Evolutionary conservation across 768 basidiomycete genomes (phyloP).

Genomic region (Coprinopsis marcescibilis): DNA sequence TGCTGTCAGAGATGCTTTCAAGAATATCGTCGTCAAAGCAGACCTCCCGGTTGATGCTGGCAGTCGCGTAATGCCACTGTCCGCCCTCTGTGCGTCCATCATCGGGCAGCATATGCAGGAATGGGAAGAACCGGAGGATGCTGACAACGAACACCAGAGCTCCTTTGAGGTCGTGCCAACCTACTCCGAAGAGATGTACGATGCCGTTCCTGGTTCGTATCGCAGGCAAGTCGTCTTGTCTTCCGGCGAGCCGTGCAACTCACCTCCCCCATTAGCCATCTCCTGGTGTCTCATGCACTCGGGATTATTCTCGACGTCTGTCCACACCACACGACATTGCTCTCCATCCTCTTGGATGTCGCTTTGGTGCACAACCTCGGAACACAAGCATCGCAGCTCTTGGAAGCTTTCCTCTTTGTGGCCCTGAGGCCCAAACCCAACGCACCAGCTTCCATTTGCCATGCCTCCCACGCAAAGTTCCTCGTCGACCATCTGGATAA

Average conservation of each 20-base stretch:
- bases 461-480: conserved; percentile 42
- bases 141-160: conserved; percentile 1
- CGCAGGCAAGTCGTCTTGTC: conserved; percentile 36
- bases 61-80: conserved; percentile 28
- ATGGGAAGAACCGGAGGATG: conserved; percentile 8
- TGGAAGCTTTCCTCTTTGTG: conserved; percentile 34
- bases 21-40: conserved; percentile 31
- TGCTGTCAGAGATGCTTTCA: conserved; percentile 52
- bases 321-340: conserved; percentile 42
- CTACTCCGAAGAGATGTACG: conserved; percentile 40
- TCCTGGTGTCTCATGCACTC: conserved; percentile 48
- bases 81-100: conserved; percentile 40
- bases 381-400: conserved; percentile 37
- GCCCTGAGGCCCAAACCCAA: conserved; percentile 26
- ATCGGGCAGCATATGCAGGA: conserved; percentile 41
- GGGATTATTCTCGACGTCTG: conserved; percentile 40
- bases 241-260: neutral
- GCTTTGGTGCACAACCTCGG: conserved; percentile 37
- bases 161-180: conserved; percentile 8
- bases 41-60: conserved; percentile 22
- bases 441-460: conserved; percentile 24
- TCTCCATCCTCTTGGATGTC: conserved; percentile 46
- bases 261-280: conserved; percentile 28
- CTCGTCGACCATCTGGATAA: conserved; percentile 37
- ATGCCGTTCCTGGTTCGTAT: conserved; percentile 44